Base-by-base conservation (phyloP, 2,329 filamentous ascomycete species). In the Moelleriella libera region DNA sequence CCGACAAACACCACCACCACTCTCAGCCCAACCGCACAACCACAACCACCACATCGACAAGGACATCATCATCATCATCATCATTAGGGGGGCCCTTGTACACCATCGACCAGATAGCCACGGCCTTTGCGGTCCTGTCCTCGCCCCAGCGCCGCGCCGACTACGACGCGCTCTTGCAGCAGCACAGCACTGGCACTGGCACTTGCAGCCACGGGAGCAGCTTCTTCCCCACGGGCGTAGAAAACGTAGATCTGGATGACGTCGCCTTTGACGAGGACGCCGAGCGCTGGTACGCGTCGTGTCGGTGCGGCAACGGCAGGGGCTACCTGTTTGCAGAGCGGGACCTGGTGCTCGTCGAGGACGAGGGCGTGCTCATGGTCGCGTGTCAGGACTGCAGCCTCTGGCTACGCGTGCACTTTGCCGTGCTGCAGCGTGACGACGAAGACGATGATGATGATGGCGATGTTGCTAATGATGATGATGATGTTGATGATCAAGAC, bases 311-410 rank as follows among this genome's bases (percentile, higher is more conserved):
- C 40, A 82, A 82, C 58, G 66, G 68, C 32, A 68, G 71, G 40
- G 80, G 80, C 1, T 84, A 77, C 57, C 60, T 72, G 30, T 73
- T 83, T 51, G 64, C 61, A 12, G 80, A 83, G 61, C 62, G 60
- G 7, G 78, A 83, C 57, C 63, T 84, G 45, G 74, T 79, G 52
- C 76, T 74, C 57, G 74, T 71, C 40, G 70, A 68, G 43, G 74
- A 76, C 45, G 68, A 75, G 51, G 74, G 79, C 7, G 76, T 80
- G 57, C 60, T 83, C 44, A 68, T 82, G 59, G 78, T 84, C 41
- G 80, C 76, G 9, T 84, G 80, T 56, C 68, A 69, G 48, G 80
- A 82, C 55, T 84, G 80, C 53, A 83, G 80, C 57, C 64, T 84
- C 43, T 83, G 78, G 78, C 60, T 83, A 46, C 72, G 73, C 48